Base-by-base conservation (phyloP, 768 basidiomycete genomes). In the Chlorophyllum brunneum region DNA sequence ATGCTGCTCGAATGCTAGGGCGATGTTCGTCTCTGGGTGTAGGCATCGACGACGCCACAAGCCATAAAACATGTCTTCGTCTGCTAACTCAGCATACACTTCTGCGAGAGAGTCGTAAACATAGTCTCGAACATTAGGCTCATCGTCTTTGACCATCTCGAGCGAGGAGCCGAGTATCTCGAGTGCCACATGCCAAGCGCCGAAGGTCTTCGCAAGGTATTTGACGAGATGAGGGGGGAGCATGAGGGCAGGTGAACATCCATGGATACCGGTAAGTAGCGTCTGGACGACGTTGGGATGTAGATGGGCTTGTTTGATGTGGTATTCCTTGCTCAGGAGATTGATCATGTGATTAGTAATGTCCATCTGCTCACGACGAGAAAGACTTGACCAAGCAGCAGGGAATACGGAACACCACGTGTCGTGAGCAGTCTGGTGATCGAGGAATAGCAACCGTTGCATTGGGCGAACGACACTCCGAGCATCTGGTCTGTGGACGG, bases 21-120 rank as follows among this genome's bases (percentile, higher is more conserved):
- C 90, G 10, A 83, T 77, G 56, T 95, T 97, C 15, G 95, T 98
- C 60, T 99, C 97, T 2, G 78, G 67, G 58, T 92, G 89, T n/a
- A 92, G 77, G 40, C 85, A 86, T 8, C 97, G 89, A 40, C 88
- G 82, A 26, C 97, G 81, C 90, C 95, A 98, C 15, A 97, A 71
- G 0, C 97, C 97, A 63, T 99, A 95, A 66, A 98, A 97, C 70
- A 97, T 80, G 65, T 99, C 97, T 56, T 98, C 95, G 70, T 99
- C 97, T 2, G 84, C 85, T 38, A 99, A 70, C 63, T 99, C 97
- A 0, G 95, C 92, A 59, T 98, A 99, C 5, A 98, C 76, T 63
- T 98, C 97, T 13, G 92, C 88, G 26, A 99, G 76, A 1, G 97
- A 91, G 65, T 97, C 95, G 51, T 83, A 84, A 39, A 92, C 84